Conservation (phyloP, 1,139 yeast genomes). For the Scheffersomyces parashehatae region DNA sequence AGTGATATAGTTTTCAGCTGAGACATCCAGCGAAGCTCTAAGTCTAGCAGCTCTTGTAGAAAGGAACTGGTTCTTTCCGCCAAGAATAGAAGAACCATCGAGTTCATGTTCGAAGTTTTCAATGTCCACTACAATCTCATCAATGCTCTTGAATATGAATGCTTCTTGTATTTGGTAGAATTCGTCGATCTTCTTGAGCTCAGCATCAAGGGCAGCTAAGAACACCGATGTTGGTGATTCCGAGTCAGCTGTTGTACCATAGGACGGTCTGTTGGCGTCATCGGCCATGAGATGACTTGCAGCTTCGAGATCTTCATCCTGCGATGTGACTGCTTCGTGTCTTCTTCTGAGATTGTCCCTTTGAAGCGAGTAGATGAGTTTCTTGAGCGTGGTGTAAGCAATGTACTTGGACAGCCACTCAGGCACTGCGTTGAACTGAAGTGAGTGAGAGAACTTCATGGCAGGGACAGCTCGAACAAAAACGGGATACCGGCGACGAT, state of each 20-base stretch:
- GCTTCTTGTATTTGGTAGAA: slow-evolving; percentile 57
- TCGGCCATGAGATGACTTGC: slow-evolving; percentile 29
- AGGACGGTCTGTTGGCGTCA: slow-evolving; percentile 20
- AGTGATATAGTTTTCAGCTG: slow-evolving; percentile 17
- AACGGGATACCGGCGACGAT: no score
- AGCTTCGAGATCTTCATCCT: slow-evolving; percentile 28
- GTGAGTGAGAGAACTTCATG: slow-evolving; percentile 73
- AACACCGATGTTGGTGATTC: slow-evolving; percentile 39
- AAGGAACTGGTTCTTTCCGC: neutral
- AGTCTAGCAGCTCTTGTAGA: neutral
- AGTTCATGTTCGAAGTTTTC: slow-evolving; percentile 44
- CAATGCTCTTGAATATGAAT: slow-evolving; percentile 47
- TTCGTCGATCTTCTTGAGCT: slow-evolving; percentile 58
- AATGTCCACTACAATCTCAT: slow-evolving; percentile 53
- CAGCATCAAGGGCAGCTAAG: slow-evolving; percentile 55
- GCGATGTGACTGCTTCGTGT: slow-evolving; percentile 9
- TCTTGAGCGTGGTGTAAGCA: slow-evolving; percentile 64
- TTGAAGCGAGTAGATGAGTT: slow-evolving; percentile 64
- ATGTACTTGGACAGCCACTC: slow-evolving; percentile 75
- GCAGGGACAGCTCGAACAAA: slow-evolving; percentile 3
- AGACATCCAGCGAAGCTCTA: slow-evolving; percentile 12
- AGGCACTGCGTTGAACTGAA: slow-evolving; percentile 74
- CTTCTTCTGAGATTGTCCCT: slow-evolving; percentile 46
- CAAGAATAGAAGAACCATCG: slow-evolving; percentile 5
- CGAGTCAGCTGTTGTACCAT: slow-evolving; percentile 18